Evolutionary conservation across 257 asterid species (phyloP).

Genomic region (Buddleja alternifolia): DNA sequence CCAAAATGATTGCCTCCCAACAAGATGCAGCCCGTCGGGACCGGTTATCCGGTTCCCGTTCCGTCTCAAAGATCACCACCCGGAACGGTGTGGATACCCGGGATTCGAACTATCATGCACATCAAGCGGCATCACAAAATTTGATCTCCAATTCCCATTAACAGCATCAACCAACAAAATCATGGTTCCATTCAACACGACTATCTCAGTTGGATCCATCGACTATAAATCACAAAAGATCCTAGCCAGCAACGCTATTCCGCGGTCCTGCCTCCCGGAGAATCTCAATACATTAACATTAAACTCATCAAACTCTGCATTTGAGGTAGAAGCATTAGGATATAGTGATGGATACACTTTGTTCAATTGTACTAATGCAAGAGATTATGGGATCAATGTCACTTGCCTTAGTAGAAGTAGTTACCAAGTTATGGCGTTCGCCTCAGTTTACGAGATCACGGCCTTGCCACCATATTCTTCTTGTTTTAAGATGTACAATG

Average conservation of each 20-base stretch:
- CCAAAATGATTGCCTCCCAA: conserved; percentile 41
- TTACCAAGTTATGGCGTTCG: conserved; percentile 21
- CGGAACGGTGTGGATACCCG: conserved; percentile 35
- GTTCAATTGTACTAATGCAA: conserved; percentile 31
- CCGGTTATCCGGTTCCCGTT: conserved; percentile 39
- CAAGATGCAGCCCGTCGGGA: conserved; percentile 29
- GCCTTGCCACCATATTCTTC: conserved; percentile 34
- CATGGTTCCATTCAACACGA: conserved; percentile 21
- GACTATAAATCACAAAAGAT: conserved; percentile 40
- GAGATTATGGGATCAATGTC: neutral
- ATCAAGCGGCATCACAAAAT: conserved; percentile 6
- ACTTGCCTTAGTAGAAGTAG: conserved; percentile 30
- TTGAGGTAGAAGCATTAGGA: conserved; percentile 31
- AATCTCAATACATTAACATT: conserved; percentile 5
- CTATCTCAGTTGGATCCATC: conserved; percentile 29
- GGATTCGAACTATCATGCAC: conserved; percentile 41
- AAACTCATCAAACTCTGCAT: conserved; percentile 29
- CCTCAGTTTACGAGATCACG: conserved; percentile 19
- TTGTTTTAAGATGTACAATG: conserved; percentile 43
- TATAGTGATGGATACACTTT: conserved; percentile 30
- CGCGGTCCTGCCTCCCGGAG: conserved; percentile 39
- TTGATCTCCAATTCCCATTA: conserved; percentile 32
- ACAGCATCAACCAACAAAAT: conserved; percentile 30
- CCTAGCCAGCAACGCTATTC: conserved; percentile 14
- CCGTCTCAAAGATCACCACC: conserved; percentile 36